Base-by-base conservation (phyloP, 176 grass and related monocot species). In the Raddia guianensis region DNA sequence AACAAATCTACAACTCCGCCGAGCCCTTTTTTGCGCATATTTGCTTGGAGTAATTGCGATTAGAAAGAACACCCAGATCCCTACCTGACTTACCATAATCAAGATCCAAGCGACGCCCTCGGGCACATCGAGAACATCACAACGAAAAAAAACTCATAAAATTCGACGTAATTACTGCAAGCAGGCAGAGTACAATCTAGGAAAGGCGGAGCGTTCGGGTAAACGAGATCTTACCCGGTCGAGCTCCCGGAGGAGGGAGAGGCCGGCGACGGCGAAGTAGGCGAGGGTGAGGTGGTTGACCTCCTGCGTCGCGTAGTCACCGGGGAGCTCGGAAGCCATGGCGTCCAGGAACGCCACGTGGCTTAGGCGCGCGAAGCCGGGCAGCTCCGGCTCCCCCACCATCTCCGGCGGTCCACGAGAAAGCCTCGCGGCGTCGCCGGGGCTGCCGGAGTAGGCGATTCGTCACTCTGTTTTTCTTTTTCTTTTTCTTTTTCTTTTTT, bases 261-360 rank as follows among this genome's bases (percentile, higher is more conserved):
- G 90, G 46, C 88, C 82, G 66, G 84, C 89, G 75, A 98, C 64
- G 47, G 84, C 84, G 86, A 98, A 98, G 88, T 98, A 95, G 58
- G 84, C 88, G 71, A 98, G 92, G 50, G 96, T 98, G 83, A 98
- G 74, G 75, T 77, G 96, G 75, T 86, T 95, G 79, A 88, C 86
- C 90, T 98, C 96, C 82, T 98, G 90, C 21, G 71, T 3, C 9
- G 87, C 88, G 88, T 90, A 98, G 9, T 86, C 40, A 35, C 0
- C 11, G 3, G 96, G 92, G 53, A 98, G 81, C 78, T 83, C 74
- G 4, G 45, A 70, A 1, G 86, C 27, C 67, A 93, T 86, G 18
- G 65, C 54, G 33, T 91, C 81, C 42, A 91, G 54, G 74, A 62
- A 93, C 9, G 67, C 65, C 44, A 84, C 71, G 79, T 98, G 96